These are phyloP conservation scores for Pichia sp. DNA, from an alignment of 1,139 yeast genomes.

Conservation along the genomic window DNA sequence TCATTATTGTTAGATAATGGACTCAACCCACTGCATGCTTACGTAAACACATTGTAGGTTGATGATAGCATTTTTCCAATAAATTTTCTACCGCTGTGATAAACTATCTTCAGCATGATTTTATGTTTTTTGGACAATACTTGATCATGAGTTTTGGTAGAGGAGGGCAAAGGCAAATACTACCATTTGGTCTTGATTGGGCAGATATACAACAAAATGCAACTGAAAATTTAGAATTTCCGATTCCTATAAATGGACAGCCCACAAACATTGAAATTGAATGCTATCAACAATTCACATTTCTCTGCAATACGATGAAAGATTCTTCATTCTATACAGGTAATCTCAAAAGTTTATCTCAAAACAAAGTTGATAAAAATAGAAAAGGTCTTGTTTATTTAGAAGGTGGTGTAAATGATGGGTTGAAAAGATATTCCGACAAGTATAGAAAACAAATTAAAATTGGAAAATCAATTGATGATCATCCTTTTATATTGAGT, in stretches of 20 bases:
- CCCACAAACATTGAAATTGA: conserved; percentile 47
- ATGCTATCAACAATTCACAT: conserved; percentile 58
- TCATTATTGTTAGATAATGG: too few relatives aligned
- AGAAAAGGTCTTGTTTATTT: conserved; percentile 14
- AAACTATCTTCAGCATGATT: too few relatives aligned
- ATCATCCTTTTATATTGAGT: conserved; percentile 68
- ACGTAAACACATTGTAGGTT: too few relatives aligned
- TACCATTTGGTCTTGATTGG: conserved; percentile 67
- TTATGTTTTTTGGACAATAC: too few relatives aligned
- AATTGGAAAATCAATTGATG: conserved; percentile 72
- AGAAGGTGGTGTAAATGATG: conserved; percentile 44
- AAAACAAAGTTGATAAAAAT: conserved; percentile 7
- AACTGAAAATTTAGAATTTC: conserved; percentile 32
- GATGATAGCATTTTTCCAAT: too few relatives aligned
- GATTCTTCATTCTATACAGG: conserved; percentile 82
- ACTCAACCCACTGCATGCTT: too few relatives aligned
- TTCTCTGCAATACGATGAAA: conserved; percentile 48
- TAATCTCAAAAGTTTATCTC: conserved; percentile 29
- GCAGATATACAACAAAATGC: conserved; percentile 41
- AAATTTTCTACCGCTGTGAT: too few relatives aligned
- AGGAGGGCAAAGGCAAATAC: conserved; percentile 30
- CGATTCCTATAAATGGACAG: conserved; percentile 67
- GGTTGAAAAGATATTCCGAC: conserved; percentile 69
- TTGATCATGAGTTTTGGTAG: conserved; percentile 38
- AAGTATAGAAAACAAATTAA: conserved; percentile 63